A percentile compares a stretch with the other conserved stretches of the same genome.
Conservation (phyloP, 495 filamentous ascomycete species). For the Aspergillus steynii region DNA sequence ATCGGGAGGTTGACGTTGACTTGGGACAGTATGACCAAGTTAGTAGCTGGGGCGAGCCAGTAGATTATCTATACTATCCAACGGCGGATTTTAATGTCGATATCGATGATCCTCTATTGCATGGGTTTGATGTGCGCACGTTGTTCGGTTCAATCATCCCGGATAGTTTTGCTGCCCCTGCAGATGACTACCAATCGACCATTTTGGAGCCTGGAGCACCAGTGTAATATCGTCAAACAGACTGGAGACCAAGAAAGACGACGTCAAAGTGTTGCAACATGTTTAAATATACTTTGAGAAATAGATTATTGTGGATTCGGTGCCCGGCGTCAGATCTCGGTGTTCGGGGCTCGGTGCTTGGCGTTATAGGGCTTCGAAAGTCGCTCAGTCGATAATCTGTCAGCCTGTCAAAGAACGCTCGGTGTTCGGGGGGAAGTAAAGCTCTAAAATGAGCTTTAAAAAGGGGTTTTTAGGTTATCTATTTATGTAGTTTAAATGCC, state of each 20-base stretch:
- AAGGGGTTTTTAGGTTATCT: not conserved
- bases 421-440: not conserved
- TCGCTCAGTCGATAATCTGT: not conserved
- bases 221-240: not conserved
- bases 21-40: not conserved
- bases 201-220: not conserved
- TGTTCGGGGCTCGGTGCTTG: not conserved
- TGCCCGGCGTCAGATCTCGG: not conserved
- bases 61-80: slow-evolving; percentile 3
- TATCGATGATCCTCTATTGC: slow-evolving; percentile 1
- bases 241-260: not conserved
- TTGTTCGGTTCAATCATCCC: slow-evolving; percentile 6
- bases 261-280: not conserved
- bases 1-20: not conserved
- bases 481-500: not conserved
- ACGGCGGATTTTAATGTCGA: not conserved
- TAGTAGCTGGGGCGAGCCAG: not conserved
- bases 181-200: not conserved
- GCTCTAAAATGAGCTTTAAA: not conserved
- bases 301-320: not conserved
- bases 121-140: slow-evolving; percentile 6
- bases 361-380: not conserved
- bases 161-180: not conserved
- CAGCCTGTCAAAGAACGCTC: not conserved
- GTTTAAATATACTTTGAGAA: not conserved